Evolutionary conservation across 225 moss, liverwort and hornwort species (phyloP).

Genomic region (Polytrichum formosum): DNA sequence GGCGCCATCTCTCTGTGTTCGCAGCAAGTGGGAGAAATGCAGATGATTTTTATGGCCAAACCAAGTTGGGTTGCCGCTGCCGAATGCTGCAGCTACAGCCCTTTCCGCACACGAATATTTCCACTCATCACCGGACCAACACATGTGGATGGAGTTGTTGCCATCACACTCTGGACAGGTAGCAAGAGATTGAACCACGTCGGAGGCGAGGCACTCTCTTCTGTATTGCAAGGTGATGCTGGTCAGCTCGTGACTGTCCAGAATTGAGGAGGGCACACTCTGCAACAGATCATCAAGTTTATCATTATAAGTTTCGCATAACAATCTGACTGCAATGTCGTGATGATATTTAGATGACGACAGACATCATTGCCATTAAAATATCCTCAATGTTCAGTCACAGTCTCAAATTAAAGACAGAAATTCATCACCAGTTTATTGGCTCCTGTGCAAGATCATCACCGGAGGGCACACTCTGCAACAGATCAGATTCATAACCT

Average conservation of each 20-base stretch:
- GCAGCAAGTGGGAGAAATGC: background rate
- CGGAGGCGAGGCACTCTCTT: conserved; percentile 24
- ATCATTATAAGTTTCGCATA: too few relatives aligned
- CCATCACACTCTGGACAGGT: conserved; percentile 4
- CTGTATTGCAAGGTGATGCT: conserved; percentile 33
- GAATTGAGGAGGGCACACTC: conserved; percentile 18
- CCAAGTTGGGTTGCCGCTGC: background rate
- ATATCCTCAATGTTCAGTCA: too few relatives aligned
- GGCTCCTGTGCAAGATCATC: too few relatives aligned
- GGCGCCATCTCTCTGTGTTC: background rate
- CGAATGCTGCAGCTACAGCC: background rate
- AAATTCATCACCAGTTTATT: too few relatives aligned
- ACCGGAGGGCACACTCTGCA: conserved; percentile 26
- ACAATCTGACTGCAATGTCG: too few relatives aligned
- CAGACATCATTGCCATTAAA: too few relatives aligned
- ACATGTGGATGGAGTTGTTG: too few relatives aligned
- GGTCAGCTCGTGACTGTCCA: conserved; percentile 17
- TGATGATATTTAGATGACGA: too few relatives aligned
- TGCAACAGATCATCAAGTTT: conserved; percentile 3
- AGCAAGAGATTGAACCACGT: conserved; percentile 30
- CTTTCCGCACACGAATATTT: background rate
- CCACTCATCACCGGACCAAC: background rate
- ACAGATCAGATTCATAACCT: too few relatives aligned
- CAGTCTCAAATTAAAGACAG: too few relatives aligned
- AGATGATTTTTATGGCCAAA: background rate